phyloP scores from a whole-genome alignment of 1,284 basidiomycete genomes.

The Fomitopsis betulina region DNA sequence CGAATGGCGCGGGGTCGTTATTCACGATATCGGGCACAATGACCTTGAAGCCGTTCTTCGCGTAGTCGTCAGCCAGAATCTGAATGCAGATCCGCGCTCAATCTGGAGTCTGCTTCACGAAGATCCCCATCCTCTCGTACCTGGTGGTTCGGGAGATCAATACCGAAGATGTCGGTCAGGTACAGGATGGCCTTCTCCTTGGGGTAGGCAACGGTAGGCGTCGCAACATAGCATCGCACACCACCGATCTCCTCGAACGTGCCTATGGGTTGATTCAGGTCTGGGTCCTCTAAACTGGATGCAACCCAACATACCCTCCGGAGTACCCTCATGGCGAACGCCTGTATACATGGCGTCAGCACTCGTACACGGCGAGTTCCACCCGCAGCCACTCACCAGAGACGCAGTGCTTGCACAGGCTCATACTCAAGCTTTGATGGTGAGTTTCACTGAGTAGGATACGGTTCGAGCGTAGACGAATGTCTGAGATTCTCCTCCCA shows the following conservation, averaged over 20 bases:
- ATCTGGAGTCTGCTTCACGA: constrained; percentile 6
- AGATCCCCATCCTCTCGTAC: constrained; percentile 22
- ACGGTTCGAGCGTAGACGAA: not conserved
- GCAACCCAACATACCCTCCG: constrained; percentile 33
- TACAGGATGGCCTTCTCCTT: constrained; percentile 57
- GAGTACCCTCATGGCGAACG: constrained; percentile 52
- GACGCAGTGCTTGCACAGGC: constrained; percentile 47
- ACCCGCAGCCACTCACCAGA: constrained; percentile 18
- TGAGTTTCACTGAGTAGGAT: not conserved
- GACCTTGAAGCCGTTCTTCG: constrained; percentile 66
- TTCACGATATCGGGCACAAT: constrained; percentile 57
- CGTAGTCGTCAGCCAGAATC: constrained; percentile 71
- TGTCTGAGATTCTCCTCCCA: not conserved
- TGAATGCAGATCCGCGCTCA: constrained; percentile 19
- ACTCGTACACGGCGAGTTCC: constrained; percentile 23
- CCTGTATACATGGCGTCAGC: constrained; percentile 28
- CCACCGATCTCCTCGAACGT: constrained; percentile 41
- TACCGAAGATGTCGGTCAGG: constrained; percentile 63
- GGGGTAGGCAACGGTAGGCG: constrained; percentile 41
- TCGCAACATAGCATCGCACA: constrained; percentile 47
- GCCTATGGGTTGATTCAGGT: constrained; percentile 23
- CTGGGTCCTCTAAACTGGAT: not conserved
- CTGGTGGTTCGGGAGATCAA: constrained; percentile 50
- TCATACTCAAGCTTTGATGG: constrained; percentile 32
- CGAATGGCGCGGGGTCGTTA: constrained; percentile 46